Evolutionary conservation across 257 asterid genomes (phyloP).

Genomic region (Salvia splendens): DNA sequence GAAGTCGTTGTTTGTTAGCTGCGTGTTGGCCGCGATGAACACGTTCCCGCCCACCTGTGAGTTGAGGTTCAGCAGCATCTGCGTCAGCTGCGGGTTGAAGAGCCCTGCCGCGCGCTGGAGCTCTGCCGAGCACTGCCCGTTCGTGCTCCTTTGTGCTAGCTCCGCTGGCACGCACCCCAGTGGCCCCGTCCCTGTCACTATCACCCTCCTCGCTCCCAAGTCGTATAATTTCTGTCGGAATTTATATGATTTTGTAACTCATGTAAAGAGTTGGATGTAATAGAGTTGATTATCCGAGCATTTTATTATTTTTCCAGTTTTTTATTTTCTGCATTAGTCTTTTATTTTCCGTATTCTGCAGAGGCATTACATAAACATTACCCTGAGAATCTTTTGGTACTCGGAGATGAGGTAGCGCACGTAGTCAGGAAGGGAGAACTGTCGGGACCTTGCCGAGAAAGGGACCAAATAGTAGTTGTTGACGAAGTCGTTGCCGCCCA

Average conservation of each 20-base stretch:
- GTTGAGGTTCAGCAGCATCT: constrained; percentile 50
- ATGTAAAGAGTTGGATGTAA: no score
- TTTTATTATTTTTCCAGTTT: no score
- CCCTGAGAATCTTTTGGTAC: constrained; percentile 56
- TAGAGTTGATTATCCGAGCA: no score
- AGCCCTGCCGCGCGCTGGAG: constrained; percentile 63
- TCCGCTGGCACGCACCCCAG: constrained; percentile 85
- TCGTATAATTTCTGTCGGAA: constrained; percentile 45
- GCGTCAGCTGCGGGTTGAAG: constrained; percentile 65
- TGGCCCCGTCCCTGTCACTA: constrained; percentile 84
- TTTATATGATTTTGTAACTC: no score
- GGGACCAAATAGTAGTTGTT: constrained; percentile 73
- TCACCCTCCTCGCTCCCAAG: constrained; percentile 58
- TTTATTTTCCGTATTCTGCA: no score
- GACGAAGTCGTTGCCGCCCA: constrained; percentile 84
- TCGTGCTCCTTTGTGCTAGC: constrained; percentile 54
- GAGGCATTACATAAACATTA: constrained; percentile 11
- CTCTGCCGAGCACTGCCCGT: constrained; percentile 62
- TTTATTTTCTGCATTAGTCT: no score
- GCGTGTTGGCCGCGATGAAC: constrained; percentile 65
- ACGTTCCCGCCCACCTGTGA: constrained; percentile 37
- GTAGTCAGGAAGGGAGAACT: constrained; percentile 54
- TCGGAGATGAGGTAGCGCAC: constrained; percentile 66
- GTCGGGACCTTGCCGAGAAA: constrained; percentile 66
- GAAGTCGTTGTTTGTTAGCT: constrained; percentile 47